Conservation (phyloP, 2,329 filamentous ascomycete species). For the Fonsecaea monophora region DNA sequence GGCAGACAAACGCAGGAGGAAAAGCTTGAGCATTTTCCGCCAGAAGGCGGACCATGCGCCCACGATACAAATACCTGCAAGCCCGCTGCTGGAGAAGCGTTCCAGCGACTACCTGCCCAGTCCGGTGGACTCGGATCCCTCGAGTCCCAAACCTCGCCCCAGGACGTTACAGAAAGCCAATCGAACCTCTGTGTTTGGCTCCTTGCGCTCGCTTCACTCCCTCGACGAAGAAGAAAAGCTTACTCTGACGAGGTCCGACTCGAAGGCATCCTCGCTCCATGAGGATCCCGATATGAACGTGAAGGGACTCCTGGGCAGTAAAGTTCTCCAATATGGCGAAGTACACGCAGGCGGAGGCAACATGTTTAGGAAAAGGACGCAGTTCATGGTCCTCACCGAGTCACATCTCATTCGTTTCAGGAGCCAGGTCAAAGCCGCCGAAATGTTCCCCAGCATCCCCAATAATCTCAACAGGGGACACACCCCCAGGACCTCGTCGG, state of each 20-base stretch:
- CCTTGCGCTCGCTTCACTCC: slow-evolving; percentile 61
- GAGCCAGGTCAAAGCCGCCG: slow-evolving; percentile 68
- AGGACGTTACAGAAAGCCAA: slow-evolving; percentile 53
- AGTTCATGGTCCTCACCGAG: slow-evolving; percentile 74
- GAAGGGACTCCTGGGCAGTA: slow-evolving; percentile 49
- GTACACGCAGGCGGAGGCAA: slow-evolving; percentile 70
- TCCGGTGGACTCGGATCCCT: slow-evolving; percentile 44
- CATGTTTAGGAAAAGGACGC: slow-evolving; percentile 74
- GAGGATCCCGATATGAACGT: slow-evolving; percentile 50
- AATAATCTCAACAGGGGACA: slow-evolving; percentile 50
- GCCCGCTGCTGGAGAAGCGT: slow-evolving; percentile 26
- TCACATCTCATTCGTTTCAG: slow-evolving; percentile 73
- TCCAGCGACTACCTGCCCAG: slow-evolving; percentile 47
- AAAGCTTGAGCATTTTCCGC: slow-evolving; percentile 45
- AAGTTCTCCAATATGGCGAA: slow-evolving; percentile 71
- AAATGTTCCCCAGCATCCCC: slow-evolving; percentile 64
- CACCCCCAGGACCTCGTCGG: slow-evolving; percentile 64
- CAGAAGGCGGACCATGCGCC: slow-evolving; percentile 31
- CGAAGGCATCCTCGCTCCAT: slow-evolving; percentile 57
- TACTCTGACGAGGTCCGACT: slow-evolving; percentile 55
- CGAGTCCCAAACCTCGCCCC: slow-evolving; percentile 47
- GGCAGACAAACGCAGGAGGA: slow-evolving; percentile 44
- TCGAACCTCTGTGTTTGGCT: slow-evolving; percentile 65
- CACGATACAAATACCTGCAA: slow-evolving; percentile 31
- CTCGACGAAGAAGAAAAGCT: slow-evolving; percentile 61